Base-by-base conservation (phyloP, 1,284 basidiomycete genomes). In the Termitomyces sp. region DNA sequence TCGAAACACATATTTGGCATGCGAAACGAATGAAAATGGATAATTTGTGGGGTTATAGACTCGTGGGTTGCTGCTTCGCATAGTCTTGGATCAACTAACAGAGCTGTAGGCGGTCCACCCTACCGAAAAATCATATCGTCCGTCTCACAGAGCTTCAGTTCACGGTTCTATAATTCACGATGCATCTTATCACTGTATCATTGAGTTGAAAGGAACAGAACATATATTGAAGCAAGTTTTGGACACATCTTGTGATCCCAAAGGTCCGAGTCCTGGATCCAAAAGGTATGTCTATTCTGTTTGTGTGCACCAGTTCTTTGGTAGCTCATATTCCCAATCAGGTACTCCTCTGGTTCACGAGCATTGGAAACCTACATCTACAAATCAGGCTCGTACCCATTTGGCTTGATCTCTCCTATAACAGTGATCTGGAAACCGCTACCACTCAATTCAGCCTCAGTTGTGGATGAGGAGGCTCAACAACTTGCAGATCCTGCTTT, bases 1-100 rank as follows among this genome's bases (percentile, higher is more conserved):
- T 98, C 0, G 92, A 94, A 65, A 94, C 93, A 3, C 94, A 97
- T 67, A 70, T 96, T 24, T 97, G 92, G 90, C 94, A 97, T 65
- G 88, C 94, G 1, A 97, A 96, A 69, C 82, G 94, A 1, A 94
- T 94, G 83, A 84, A 88, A 61, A 96, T 97, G 94, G 79, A 85
- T 60, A 86, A 86, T 61, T 77, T 90, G 67, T 97, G 94, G 93
- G 92, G 91, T 0, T 92, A 92, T 67, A 78, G 91, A 62, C 74
- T 98, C 47, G 92, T 90, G 36, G 15, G 79, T 63, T 39, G 21
- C 17, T 17, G 26, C n/a, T 6, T 36, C 2, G 8, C 26, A 19
- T 38, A 2, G 21, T 17, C 30, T 24, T 31, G 24, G 8, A 17
- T 24, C 13, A 47, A 39, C 26, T 41, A 41, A 53, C 4, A 24